Evolutionary conservation across 768 basidiomycete genomes (phyloP), one percentile per base, ranked within the genome.

Genomic region (Gloeostereum incarnatum): DNA sequence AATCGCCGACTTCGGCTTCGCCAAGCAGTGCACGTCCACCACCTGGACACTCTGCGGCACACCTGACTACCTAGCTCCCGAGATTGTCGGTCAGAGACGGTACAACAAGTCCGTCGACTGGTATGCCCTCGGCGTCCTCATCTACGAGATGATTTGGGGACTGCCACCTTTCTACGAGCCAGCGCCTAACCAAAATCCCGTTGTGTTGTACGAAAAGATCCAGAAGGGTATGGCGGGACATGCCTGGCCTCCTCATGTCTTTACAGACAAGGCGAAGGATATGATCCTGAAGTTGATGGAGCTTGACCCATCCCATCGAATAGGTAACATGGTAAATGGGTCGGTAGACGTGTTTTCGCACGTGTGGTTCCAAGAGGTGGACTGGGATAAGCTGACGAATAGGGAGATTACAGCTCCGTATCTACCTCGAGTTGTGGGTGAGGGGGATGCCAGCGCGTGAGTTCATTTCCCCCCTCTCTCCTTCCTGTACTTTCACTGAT

Each of bases 71-170:
- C 82, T 98, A 19, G 94, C 96, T 1, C 96, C 96, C 1, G 96
- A 99, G 68, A 78, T 89, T 58, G 82, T 80, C 55, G 77, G 69
- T 13, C 81, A 86, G 55, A 74, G 78, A 41, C 72, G 92, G 5
- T 98, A 99, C 56, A 94, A 93, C 55, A 94, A 96, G 58, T 84
- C 81, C 41, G 94, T 97, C 2, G 96, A 99, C 54, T 99, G 93
- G 93, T 99, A 97, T 63, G 94, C 96, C 1, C 74, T 97, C 36
- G 96, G 96, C 36, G 89, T 99, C 39, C 78, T 99, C 44, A 85
- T 93, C 40, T 99, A 86, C 56, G 96, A 99, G 61, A 97, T 98
- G 93, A 73, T 99, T 31, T 91, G 87, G 0, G 96, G 96, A 6
- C 80, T 85, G 19, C 90, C 93, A 19, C 96, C 96, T 0, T 98